Conservation (phyloP, 352 stramenopile genomes). For the Achlya hypogyna region DNA sequence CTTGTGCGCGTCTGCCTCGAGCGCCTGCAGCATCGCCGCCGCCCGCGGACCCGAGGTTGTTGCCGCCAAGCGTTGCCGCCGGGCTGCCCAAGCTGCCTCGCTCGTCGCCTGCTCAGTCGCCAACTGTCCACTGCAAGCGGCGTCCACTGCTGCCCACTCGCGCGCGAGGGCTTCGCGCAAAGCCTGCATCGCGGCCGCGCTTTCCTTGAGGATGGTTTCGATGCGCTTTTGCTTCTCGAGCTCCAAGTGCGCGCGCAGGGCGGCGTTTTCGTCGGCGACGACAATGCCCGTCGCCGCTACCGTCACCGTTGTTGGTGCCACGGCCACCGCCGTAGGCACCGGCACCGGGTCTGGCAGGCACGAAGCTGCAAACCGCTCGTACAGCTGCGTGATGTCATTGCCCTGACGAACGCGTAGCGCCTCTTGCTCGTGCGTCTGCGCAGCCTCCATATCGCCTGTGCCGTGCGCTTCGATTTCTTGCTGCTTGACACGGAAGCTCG, state of each 20-base stretch:
- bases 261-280: neutral
- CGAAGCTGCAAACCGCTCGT: conserved; percentile 3
- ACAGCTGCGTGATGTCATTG: conserved; percentile 25
- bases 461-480: conserved; percentile 27
- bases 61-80: conserved; percentile 3
- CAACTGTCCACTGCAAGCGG: neutral
- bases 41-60: neutral
- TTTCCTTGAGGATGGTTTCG: conserved; percentile 1
- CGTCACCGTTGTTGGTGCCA: neutral
- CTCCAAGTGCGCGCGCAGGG: conserved; percentile 3
- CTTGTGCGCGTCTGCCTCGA: neutral
- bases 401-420: conserved; percentile 36
- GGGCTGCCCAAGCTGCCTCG: neutral
- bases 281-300: neutral
- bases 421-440: conserved; percentile 25
- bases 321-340: neutral
- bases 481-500: conserved; percentile 33
- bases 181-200: neutral
- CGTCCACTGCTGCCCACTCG: conserved; percentile 3
- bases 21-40: conserved; percentile 20
- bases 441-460: conserved; percentile 25
- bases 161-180: neutral
- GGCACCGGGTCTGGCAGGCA: conserved; percentile 1
- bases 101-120: conserved; percentile 20
- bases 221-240: conserved; percentile 18